Base-by-base conservation (phyloP, 148 eudicot species). In the Chenopodium berlandieri region DNA sequence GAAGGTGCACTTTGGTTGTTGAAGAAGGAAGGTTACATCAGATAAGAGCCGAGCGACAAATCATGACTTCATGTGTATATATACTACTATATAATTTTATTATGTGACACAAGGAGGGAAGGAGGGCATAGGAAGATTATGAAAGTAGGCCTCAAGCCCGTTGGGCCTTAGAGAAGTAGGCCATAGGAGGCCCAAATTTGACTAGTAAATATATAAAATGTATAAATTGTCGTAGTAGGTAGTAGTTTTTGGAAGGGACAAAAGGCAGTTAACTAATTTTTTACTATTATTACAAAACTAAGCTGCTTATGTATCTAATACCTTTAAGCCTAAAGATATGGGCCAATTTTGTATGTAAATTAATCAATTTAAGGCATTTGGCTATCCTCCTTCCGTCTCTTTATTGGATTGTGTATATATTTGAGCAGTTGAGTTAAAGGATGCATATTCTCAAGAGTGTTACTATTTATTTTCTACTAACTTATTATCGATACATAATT, bases 1-100 rank as follows among this genome's bases (percentile, higher is more conserved):
- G 82, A 87, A 76, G 97, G 88, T 74, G 97, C 91, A 6, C 84
- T 94, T 74, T 96, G 99, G 99, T 87, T 78, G 77, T 78, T 96
- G 72, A 82, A 87, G 62, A 86, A 84, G 66, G 83, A 73, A 71
- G 97, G 97, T 1, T 90, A 86, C 78, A 62, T 89, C n/a, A 32
- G 20, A 30, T 68, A 48, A 78, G 48, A 37, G 25, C 9, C 23
- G 48, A 23, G 25, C 9, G 9, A 62, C 66, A 62, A 62, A 62
- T 62, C 25, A 75, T 3, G 20, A 37, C 44, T 37, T 37, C 44
- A 37, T 75, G 62, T 75, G 10, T 40, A 37, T 37, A 72, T 37
- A 19, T 72, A 19, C 54, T 72, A 19, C 54, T 72, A 37, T 37
- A 34, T 34, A 34, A 34, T 34, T 4, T 34, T 34, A 34, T 34